Conservation (phyloP, 306 rosid genomes). For the Prunus fruticosa region DNA sequence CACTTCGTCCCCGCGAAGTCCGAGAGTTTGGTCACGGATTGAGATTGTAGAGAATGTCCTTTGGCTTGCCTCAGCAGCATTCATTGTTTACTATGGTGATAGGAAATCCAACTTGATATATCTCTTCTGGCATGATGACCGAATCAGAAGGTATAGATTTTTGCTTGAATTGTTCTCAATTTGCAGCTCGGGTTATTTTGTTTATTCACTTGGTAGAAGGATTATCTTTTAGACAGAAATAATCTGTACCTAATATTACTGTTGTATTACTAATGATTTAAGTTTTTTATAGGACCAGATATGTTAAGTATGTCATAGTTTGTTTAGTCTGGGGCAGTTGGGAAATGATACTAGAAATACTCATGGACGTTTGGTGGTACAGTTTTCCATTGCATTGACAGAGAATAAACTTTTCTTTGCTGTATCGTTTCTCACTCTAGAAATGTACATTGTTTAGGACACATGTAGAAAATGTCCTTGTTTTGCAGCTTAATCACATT, state of each 20-base stretch:
- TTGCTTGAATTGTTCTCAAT: neutral
- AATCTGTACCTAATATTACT: neutral
- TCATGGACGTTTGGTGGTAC: neutral
- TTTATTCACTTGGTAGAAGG: neutral
- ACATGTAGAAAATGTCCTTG: neutral
- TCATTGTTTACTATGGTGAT: conserved; percentile 82
- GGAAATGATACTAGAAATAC: neutral
- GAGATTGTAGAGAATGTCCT: conserved; percentile 73
- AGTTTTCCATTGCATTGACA: neutral
- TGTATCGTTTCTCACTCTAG: neutral
- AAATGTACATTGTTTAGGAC: neutral
- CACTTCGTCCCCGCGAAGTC: conserved; percentile 35
- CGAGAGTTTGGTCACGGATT: conserved; percentile 56
- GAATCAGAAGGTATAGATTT: conserved; percentile 70
- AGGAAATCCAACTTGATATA: conserved; percentile 69
- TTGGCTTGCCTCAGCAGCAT: conserved; percentile 89
- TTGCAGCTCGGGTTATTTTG: neutral
- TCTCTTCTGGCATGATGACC: conserved; percentile 75
- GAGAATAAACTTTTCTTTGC: neutral
- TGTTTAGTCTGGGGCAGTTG: conserved; percentile 2
- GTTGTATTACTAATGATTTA: neutral
- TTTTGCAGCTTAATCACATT: neutral
- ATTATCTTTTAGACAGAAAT: neutral
- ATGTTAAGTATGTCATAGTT: neutral
- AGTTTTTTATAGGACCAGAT: too few species aligned